Conservation (phyloP, 1,284 basidiomycete genomes). For the Trichosporon sp. region DNA sequence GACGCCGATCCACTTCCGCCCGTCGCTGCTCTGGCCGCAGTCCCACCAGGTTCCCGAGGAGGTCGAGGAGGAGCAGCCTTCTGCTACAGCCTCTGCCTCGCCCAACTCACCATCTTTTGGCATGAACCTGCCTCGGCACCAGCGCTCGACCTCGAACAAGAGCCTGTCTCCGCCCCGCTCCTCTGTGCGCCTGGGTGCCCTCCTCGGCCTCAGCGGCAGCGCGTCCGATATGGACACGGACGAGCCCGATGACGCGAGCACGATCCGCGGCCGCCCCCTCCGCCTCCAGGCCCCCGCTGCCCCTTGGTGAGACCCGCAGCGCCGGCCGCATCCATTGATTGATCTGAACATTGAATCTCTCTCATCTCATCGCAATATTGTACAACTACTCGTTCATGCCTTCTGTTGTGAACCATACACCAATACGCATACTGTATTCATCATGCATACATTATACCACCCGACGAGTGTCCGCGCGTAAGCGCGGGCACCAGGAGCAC, state of each 20-base stretch:
- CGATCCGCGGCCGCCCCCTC: conserved; percentile 23
- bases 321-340: not conserved
- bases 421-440: conserved; percentile 20
- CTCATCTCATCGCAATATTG: not conserved
- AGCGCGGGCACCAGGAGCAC: too few relatives aligned
- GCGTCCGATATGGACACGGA: conserved; percentile 34
- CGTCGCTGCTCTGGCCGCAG: conserved; percentile 26
- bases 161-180: conserved; percentile 40
- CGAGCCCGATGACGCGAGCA: conserved; percentile 26
- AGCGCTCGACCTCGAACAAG: conserved; percentile 18
- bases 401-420: conserved; percentile 19
- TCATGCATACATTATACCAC: conserved; percentile 13
- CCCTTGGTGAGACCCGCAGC: conserved; percentile 23
- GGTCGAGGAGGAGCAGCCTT: not conserved
- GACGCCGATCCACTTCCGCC: conserved; percentile 19
- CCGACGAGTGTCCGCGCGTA: too few relatives aligned
- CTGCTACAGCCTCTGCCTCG: not conserved
- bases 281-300: conserved; percentile 22
- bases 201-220: conserved; percentile 40
- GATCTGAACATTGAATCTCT: not conserved
- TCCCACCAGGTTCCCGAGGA: not conserved
- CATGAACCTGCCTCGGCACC: conserved; percentile 23
- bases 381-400: conserved; percentile 13
- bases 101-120: not conserved
- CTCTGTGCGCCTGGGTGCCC: conserved; percentile 46